Evolutionary conservation across 208 protist species (phyloP).

Genomic region (Acanthamoeba lugdunensis): DNA sequence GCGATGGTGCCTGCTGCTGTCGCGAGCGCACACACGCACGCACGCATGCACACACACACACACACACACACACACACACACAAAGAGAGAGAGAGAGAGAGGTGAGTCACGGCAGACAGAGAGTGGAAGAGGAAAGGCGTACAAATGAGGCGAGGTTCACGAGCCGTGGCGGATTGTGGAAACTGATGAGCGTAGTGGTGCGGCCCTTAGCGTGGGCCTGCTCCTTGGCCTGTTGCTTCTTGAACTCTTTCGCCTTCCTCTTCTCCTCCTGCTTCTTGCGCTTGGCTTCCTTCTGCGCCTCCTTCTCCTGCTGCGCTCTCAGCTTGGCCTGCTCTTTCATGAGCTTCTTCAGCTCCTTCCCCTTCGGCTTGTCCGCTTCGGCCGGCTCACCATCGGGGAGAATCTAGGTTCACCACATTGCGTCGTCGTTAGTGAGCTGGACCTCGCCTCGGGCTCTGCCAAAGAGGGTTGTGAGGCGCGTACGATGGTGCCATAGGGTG

Average conservation of each 20-base stretch:
- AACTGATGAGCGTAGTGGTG: neutral
- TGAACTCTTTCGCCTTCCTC: neutral
- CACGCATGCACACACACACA: too few species aligned
- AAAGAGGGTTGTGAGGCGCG: neutral
- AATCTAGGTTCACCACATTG: neutral
- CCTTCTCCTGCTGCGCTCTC: constrained; percentile 14
- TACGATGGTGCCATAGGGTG: neutral
- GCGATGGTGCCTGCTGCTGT: too few species aligned
- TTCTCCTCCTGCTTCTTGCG: constrained; percentile 14
- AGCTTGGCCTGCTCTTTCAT: constrained; percentile 16
- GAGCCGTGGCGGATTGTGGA: neutral
- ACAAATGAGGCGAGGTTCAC: neutral
- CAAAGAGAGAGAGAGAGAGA: neutral
- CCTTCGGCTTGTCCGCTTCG: neutral
- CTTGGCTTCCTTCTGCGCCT: constrained; percentile 40
- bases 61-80: too few species aligned
- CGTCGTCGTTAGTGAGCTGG: neutral
- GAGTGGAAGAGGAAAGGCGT: too few species aligned
- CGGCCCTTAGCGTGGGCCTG: neutral
- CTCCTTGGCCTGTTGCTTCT: neutral
- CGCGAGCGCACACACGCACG: too few species aligned
- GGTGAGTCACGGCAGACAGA: too few species aligned
- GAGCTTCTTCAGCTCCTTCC: neutral
- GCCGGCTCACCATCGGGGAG: neutral
- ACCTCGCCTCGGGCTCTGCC: neutral